These are phyloP conservation scores for Laburnicola sp. DNA, from an alignment of 2,329 filamentous ascomycete genomes.

Conservation along the genomic window DNA sequence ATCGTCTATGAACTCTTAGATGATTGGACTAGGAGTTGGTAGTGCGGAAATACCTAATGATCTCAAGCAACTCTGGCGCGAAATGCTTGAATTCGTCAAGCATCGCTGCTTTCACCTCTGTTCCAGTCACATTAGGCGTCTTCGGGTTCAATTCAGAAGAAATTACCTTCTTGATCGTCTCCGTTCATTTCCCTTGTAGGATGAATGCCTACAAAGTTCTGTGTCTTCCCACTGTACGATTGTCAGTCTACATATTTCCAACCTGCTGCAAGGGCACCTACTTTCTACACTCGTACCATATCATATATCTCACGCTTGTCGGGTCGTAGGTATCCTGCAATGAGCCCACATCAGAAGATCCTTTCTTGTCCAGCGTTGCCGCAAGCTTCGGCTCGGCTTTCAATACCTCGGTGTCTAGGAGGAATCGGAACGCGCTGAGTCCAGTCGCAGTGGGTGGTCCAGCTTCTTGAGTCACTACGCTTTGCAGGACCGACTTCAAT, in stretches of 20 bases:
- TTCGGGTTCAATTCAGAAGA: not conserved
- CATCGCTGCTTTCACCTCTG: slow-evolving; percentile 4
- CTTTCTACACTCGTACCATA: slow-evolving; percentile 10
- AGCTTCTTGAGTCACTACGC: slow-evolving; percentile 1
- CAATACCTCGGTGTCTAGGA: slow-evolving; percentile 1
- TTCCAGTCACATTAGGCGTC: not conserved
- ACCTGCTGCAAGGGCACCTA: not conserved
- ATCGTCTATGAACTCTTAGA: not conserved
- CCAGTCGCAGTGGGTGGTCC: slow-evolving; percentile 2
- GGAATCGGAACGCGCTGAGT: slow-evolving; percentile 10
- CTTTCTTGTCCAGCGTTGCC: too few relatives aligned
- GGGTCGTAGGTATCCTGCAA: slow-evolving; percentile 2
- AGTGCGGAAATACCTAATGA: not conserved
- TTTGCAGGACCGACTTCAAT: slow-evolving; percentile 1
- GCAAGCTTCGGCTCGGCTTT: too few relatives aligned
- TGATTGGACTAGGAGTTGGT: not conserved
- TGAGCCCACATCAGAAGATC: not conserved
- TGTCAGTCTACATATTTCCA: not conserved
- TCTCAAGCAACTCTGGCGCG: slow-evolving; percentile 1
- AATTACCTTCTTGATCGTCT: slow-evolving; percentile 3
- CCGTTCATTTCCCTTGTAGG: not conserved
- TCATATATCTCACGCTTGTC: slow-evolving; percentile 7
- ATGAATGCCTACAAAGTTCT: slow-evolving; percentile 12
- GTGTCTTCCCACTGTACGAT: slow-evolving; percentile 2
- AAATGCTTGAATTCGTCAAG: slow-evolving; percentile 11